A percentile compares a stretch with the other conserved stretches of the same genome.
Conservation (phyloP, 768 basidiomycete genomes). For the Hortiboletus flavorubellus region DNA sequence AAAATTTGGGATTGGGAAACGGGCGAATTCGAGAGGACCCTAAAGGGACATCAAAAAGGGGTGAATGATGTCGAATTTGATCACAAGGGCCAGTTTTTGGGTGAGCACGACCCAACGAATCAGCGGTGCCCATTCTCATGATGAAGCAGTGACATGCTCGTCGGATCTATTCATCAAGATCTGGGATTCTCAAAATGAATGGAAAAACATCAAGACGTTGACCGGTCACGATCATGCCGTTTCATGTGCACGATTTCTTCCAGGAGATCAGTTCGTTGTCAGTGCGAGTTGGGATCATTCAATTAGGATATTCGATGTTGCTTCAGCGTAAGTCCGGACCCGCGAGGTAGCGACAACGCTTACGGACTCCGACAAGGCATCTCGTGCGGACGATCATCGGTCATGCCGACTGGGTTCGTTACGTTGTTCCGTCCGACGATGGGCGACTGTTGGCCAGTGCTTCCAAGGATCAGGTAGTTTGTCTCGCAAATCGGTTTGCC, state of each 20-base stretch:
- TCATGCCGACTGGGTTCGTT: constrained; percentile 86
- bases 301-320: constrained; percentile 82
- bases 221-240: constrained; percentile 91
- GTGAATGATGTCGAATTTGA: constrained; percentile 89
- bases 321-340: constrained; percentile 62
- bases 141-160: constrained; percentile 52
- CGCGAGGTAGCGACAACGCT: constrained; percentile 4
- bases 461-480: constrained; percentile 80
- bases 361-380: constrained; percentile 43
- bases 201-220: constrained; percentile 84
- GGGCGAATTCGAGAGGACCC: constrained; percentile 86
- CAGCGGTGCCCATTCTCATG: neutral
- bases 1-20: constrained; percentile 98
- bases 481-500: neutral
- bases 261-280: constrained; percentile 78
- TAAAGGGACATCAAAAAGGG: constrained; percentile 90
- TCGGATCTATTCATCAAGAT: constrained; percentile 89
- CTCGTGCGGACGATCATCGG: constrained; percentile 72
- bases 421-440: constrained; percentile 61
- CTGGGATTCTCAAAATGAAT: constrained; percentile 88
- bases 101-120: constrained; percentile 38
- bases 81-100: constrained; percentile 76
- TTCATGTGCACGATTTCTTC: constrained; percentile 81
- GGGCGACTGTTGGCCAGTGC: constrained; percentile 74
- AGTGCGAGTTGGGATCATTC: constrained; percentile 87